Conservation (phyloP, 2,329 filamentous ascomycete genomes). For the Clathrospora elynae region DNA sequence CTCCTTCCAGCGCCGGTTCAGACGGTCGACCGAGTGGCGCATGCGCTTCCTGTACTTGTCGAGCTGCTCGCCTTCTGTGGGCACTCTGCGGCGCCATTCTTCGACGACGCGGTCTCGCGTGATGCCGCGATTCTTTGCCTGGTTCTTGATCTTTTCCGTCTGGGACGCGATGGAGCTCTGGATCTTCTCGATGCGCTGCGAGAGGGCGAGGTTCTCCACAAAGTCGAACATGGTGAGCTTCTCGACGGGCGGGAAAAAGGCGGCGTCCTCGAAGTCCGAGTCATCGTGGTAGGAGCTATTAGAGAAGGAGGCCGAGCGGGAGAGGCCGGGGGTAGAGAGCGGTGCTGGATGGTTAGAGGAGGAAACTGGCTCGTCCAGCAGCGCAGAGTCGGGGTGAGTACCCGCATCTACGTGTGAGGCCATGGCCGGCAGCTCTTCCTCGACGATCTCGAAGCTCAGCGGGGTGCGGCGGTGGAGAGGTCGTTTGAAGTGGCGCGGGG, state of each 20-base stretch:
- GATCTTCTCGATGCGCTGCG: conserved; percentile 87
- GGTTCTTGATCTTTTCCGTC: conserved; percentile 82
- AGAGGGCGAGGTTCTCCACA: conserved; percentile 87
- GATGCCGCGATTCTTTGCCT: conserved; percentile 75
- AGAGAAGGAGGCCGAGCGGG: conserved; percentile 81
- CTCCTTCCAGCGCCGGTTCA: conserved; percentile 85
- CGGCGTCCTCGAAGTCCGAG: conserved; percentile 72
- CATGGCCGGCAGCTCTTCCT: conserved; percentile 41
- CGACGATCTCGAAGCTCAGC: conserved; percentile 38
- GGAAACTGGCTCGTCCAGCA: conserved; percentile 54
- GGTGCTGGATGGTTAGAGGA: conserved; percentile 50
- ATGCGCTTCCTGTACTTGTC: conserved; percentile 88
- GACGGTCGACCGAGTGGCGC: conserved; percentile 84
- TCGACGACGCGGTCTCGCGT: conserved; percentile 91
- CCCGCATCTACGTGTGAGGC: conserved; percentile 24
- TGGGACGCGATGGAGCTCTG: conserved; percentile 82
- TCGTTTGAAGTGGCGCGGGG: conserved; percentile 29
- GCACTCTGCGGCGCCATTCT: conserved; percentile 85
- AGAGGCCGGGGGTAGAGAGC: conserved; percentile 62
- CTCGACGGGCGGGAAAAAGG: conserved; percentile 78
- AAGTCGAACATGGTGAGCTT: conserved; percentile 90
- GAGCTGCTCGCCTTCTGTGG: conserved; percentile 87
- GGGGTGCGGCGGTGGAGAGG: conserved; percentile 38
- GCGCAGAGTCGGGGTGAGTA: conserved; percentile 32
- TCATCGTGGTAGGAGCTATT: conserved; percentile 83